Evolutionary conservation across 2,329 filamentous ascomycete genomes (phyloP).

Genomic region (Cercospora sojina): DNA sequence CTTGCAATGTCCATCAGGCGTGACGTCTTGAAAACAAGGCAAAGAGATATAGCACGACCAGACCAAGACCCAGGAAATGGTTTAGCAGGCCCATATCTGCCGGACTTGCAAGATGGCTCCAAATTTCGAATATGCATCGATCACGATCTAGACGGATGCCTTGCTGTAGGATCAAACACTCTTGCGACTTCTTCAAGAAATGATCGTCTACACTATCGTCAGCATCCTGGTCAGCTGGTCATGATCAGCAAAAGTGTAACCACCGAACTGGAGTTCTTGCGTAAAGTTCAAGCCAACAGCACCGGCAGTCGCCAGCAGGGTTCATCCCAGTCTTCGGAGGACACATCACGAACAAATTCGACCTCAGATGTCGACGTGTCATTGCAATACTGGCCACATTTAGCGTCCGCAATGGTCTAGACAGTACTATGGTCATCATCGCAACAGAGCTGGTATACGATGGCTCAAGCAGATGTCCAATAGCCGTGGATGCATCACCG

Average conservation of each 20-base stretch:
- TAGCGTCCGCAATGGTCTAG: background rate
- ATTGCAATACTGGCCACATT: background rate
- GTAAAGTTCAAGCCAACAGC: background rate
- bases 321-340: background rate
- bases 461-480: background rate
- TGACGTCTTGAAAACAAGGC: background rate
- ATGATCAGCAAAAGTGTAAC: background rate
- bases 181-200: background rate
- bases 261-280: background rate
- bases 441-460: background rate
- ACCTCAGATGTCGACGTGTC: background rate
- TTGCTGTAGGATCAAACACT: background rate
- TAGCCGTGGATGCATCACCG: background rate
- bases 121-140: background rate
- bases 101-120: background rate
- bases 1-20: background rate
- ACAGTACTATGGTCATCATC: background rate
- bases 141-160: background rate
- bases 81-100: background rate
- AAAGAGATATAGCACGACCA: background rate
- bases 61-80: background rate
- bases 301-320: background rate
- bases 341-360: background rate
- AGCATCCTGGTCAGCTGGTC: background rate
- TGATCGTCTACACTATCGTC: background rate